Conservation (phyloP, 1,139 yeast species). For the Geotrichum phurueaensis region DNA sequence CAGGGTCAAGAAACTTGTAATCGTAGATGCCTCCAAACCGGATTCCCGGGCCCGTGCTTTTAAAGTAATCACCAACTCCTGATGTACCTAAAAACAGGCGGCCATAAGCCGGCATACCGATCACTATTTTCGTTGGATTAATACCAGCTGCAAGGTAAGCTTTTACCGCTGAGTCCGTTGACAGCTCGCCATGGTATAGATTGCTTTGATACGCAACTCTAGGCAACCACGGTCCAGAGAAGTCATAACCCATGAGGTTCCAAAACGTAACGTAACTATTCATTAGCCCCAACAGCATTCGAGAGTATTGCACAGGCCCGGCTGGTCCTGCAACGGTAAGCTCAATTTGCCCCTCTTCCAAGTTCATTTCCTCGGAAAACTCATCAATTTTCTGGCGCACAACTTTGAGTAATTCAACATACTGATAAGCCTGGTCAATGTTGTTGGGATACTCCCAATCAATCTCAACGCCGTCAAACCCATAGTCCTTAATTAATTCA, state of each 20-base stretch:
- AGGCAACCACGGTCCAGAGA: constrained; percentile 1
- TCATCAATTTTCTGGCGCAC: neutral
- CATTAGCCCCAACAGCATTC: neutral
- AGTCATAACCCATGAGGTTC: constrained; percentile 8
- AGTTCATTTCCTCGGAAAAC: neutral
- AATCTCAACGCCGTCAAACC: constrained; percentile 6
- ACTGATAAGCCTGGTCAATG: neutral
- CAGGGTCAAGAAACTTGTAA: neutral
- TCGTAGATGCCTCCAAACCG: neutral
- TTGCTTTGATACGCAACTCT: neutral
- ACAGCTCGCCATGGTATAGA: neutral
- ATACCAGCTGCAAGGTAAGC: neutral
- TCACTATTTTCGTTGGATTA: neutral
- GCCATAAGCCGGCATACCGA: constrained; percentile 2
- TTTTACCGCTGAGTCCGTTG: constrained; percentile 1
- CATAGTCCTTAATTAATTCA: neutral
- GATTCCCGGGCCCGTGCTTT: neutral
- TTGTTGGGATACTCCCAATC: constrained; percentile 6
- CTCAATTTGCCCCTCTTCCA: neutral
- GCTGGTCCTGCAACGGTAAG: constrained; percentile 1
- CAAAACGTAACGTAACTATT: constrained; percentile 1
- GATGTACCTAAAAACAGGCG: neutral
- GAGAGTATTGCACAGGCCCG: neutral
- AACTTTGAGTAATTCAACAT: constrained; percentile 1
- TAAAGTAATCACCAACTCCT: neutral